Evolutionary conservation across 495 filamentous ascomycete species (phyloP), one percentile per base, ranked within the genome.

Genomic region (Pyrenula aspistea): DNA sequence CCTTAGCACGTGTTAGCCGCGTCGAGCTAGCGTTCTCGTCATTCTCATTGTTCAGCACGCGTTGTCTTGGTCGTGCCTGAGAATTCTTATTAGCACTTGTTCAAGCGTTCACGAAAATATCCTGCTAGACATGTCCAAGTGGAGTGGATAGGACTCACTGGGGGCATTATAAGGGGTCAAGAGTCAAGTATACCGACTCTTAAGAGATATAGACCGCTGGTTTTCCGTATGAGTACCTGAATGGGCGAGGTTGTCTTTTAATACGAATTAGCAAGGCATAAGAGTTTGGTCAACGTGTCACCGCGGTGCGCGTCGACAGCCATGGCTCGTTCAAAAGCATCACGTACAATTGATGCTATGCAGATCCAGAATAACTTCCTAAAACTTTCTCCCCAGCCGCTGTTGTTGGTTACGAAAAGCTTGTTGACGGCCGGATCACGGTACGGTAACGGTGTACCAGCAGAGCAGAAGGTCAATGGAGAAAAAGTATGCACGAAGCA

Each of bases 1-100:
- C 83, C 73, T 98, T 98, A 57, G 94, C 92, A 68, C 93, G 80
- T 55, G 93, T 98, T 65, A 96, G 63, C 71, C 92, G 90, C 69
- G 83, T 85, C 57, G 86, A 82, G 22, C 77, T 82, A 51, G 69
- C 73, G 64, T 95, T 96, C 77, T 97, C 93, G 65, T 96, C 93
- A 65, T 96, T 96, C 72, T 96, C 90, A 68, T 96, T 92, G 63
- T 84, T 84, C 58, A 84, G 72, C 61, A 81, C 78, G 71, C 90
- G 83, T 56, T 76, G 75, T 60, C 84, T 69, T 55, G 72, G 71
- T 60, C 84, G 78, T 65, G 71, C 74, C 81, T 84, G 61, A 24
- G 56, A 24, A 42, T 47, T 8, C 31, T 8, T 42, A 15, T 42
- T 8, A 42, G 31, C 15, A 4, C 31, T 42, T n/a, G n/a, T n/a